Conservation (phyloP, 805 yeast genomes). For the Candida ascalaphidarum region DNA sequence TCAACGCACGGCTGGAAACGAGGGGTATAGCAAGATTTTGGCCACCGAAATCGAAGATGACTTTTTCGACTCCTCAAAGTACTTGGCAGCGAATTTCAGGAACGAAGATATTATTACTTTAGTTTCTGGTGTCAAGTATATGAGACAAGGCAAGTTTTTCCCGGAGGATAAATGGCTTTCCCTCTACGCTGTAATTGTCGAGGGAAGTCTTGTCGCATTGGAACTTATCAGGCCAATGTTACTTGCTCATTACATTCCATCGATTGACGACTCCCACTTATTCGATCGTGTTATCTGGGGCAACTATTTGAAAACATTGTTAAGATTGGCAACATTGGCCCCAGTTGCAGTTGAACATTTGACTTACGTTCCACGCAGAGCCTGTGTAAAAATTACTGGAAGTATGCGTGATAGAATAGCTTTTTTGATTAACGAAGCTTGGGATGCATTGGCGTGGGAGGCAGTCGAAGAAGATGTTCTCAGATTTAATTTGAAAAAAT, state of each 20-base stretch:
- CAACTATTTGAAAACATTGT: conserved; percentile 47
- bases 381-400: conserved; percentile 55
- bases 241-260: conserved; percentile 44
- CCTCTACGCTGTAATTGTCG: conserved; percentile 46
- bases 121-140: conserved; percentile 40
- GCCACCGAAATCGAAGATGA: conserved; percentile 21
- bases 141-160: conserved; percentile 49
- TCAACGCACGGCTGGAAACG: conserved; percentile 27
- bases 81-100: conserved; percentile 31
- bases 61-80: conserved; percentile 31
- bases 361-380: conserved; percentile 64
- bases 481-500: conserved; percentile 51
- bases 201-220: conserved; percentile 46
- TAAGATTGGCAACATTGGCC: conserved; percentile 55
- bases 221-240: conserved; percentile 46
- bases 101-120: conserved; percentile 36
- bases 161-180: conserved; percentile 73
- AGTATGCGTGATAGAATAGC: conserved; percentile 57
- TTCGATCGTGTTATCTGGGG: conserved; percentile 65
- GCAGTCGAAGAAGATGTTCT: conserved; percentile 38
- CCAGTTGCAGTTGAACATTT: conserved; percentile 64
- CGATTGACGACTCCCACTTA: conserved; percentile 37
- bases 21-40: conserved; percentile 37
- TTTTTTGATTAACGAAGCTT: conserved; percentile 44
- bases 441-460: conserved; percentile 70